Base-by-base conservation (phyloP, 805 yeast genomes). In the Nakazawaea holstii region DNA sequence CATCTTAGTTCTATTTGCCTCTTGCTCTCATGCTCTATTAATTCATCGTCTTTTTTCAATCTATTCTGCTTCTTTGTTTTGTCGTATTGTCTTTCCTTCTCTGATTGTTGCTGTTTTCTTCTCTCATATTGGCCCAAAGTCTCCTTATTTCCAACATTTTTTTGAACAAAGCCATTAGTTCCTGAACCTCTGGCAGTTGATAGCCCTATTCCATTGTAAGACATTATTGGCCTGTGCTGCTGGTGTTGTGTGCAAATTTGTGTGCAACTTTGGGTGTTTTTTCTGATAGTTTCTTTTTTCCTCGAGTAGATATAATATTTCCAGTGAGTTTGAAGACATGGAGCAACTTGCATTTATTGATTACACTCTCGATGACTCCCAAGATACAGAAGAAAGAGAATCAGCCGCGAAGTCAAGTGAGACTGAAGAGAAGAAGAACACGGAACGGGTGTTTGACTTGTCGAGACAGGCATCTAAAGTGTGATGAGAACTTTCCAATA, bases 391-490 rank as follows among this genome's bases (percentile, higher is more conserved):
- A 10, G 30, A 41, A 30, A 26, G 30, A 20, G 1, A 30, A 32
- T 9, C 17, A 14, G n/a, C 38, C 17, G 3, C 37, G 10, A 15
- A 8, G 9, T 6, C 43, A 41, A 20, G 32, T 30, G 39, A 30
- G 39, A 41, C 26, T n/a, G 37, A 48, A 46, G 46, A 41, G 49
- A 42, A 46, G 38, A 24, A 45, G 69, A 44, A 61, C 68, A 20
- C 55, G 67, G 47, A 57, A 56, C 28, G 85, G 85, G 13, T 79
- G 85, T 57, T 61, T 76, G 44, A 79, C 82, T 9, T 82, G 87
- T 55, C 74, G 87, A 45, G 77, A 79, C 50, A 69, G 87, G 39
- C 82, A 82, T 60, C 78, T 81, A 68, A 82, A 80, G 57, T 82
- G 87, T 61, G 87, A 82, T 56, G 84, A 79, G 58, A 74, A 70